A percentile compares a stretch with the other conserved stretches of the same genome.
These are phyloP conservation scores for Henckelia pumila DNA, from an alignment of 257 asterid genomes.

Conservation along the genomic window DNA sequence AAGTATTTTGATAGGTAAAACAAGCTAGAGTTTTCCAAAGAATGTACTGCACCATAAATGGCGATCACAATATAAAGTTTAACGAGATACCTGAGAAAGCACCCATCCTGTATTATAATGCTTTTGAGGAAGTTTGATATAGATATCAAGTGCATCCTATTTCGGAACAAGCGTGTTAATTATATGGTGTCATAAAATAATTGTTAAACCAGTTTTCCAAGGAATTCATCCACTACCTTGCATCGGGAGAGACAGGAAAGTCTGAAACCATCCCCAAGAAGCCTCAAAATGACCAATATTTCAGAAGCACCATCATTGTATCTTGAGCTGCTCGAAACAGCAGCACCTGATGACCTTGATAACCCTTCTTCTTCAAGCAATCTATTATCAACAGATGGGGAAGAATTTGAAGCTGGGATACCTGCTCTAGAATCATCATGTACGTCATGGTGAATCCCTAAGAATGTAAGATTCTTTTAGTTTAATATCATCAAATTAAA, in stretches of 20 bases:
- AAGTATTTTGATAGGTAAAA: slow-evolving; percentile 18
- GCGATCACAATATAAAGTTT: background rate
- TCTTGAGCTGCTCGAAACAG: slow-evolving; percentile 47
- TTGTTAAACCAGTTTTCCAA: slow-evolving; percentile 14
- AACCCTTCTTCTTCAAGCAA: slow-evolving; percentile 65
- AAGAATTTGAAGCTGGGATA: slow-evolving; percentile 44
- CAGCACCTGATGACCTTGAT: slow-evolving; percentile 42
- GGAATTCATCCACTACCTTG: slow-evolving; percentile 53
- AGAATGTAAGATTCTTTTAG: slow-evolving; percentile 24
- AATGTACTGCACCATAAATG: slow-evolving; percentile 2
- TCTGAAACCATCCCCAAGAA: slow-evolving; percentile 90
- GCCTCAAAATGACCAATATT: slow-evolving; percentile 65
- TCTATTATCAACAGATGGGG: slow-evolving; percentile 53
- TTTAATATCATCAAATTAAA: slow-evolving; percentile 13
- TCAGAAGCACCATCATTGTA: slow-evolving; percentile 70
- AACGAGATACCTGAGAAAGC: slow-evolving; percentile 67
- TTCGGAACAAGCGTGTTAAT: slow-evolving; percentile 24
- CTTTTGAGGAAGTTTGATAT: slow-evolving; percentile 69
- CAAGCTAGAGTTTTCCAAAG: slow-evolving; percentile 7
- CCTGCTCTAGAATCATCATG: slow-evolving; percentile 67
- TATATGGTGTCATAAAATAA: slow-evolving; percentile 13
- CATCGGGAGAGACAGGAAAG: slow-evolving; percentile 79
- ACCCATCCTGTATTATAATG: slow-evolving; percentile 98
- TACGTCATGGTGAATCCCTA: slow-evolving; percentile 65
- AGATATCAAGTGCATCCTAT: slow-evolving; percentile 86